phyloP scores from a whole-genome alignment of 768 basidiomycete species.

The Kwoniella dejecticola region DNA sequence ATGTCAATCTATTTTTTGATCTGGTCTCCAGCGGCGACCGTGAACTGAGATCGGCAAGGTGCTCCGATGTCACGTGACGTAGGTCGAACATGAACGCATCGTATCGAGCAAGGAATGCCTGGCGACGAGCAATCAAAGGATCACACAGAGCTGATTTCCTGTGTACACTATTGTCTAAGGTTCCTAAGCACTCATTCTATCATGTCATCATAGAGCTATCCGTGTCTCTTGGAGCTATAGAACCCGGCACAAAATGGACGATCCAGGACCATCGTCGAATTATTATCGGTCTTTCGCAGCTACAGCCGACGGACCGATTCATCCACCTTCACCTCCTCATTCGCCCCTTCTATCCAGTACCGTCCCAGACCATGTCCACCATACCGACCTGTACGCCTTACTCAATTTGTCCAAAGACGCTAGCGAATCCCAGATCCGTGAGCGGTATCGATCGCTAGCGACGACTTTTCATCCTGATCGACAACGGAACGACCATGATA shows the following conservation, averaged over 20 bases:
- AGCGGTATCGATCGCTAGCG: conserved; percentile 71
- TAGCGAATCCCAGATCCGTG: conserved; percentile 70
- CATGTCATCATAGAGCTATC: background rate
- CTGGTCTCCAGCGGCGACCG: too few relatives aligned
- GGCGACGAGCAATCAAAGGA: too few relatives aligned
- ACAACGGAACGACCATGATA: conserved; percentile 64
- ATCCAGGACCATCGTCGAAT: conserved; percentile 47
- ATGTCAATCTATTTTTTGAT: too few relatives aligned
- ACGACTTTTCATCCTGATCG: conserved; percentile 84
- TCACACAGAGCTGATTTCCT: too few relatives aligned
- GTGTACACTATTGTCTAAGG: too few relatives aligned
- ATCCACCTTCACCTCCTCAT: conserved; percentile 36
- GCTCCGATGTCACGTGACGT: too few relatives aligned
- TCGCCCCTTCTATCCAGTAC: conserved; percentile 31
- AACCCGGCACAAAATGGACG: conserved; percentile 44
- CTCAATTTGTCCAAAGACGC: conserved; percentile 71
- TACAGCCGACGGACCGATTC: conserved; percentile 44
- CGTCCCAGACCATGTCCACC: conserved; percentile 20
- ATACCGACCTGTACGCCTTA: conserved; percentile 60
- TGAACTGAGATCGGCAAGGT: too few relatives aligned
- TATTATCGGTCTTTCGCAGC: conserved; percentile 43
- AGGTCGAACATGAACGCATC: too few relatives aligned
- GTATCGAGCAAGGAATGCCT: too few relatives aligned
- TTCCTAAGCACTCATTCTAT: too few relatives aligned
- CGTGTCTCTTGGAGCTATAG: too few relatives aligned